Percentiles rank a stretch among this genome's conserved stretches.
Conservation (phyloP, 768 basidiomycete species). For the Tricholoma furcatifolium region DNA sequence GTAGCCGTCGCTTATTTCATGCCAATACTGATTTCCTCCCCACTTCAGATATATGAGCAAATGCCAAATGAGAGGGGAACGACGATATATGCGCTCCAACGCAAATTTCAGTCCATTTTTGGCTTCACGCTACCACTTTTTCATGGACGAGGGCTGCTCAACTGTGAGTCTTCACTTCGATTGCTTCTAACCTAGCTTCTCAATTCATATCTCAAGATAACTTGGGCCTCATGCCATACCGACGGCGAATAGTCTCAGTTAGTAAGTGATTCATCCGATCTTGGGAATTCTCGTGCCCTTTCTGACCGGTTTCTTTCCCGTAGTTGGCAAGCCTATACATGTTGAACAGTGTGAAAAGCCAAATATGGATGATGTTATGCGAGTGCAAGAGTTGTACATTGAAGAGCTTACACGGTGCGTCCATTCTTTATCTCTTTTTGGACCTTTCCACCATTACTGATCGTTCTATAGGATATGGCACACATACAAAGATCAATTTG, state of each 20-base stretch:
- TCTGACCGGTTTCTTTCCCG: neutral
- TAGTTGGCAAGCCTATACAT: conserved; percentile 89
- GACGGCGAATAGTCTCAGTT: conserved; percentile 93
- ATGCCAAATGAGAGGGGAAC: conserved; percentile 96
- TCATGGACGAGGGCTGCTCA: conserved; percentile 91
- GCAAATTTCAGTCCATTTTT: conserved; percentile 87
- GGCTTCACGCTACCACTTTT: conserved; percentile 98
- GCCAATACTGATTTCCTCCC: neutral
- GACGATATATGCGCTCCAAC: conserved; percentile 80
- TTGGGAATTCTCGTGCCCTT: neutral
- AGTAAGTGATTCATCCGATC: conserved; percentile 56
- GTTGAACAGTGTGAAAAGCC: conserved; percentile 79
- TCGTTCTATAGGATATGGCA: conserved; percentile 79
- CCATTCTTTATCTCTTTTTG: neutral
- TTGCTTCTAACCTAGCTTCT: neutral
- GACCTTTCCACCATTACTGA: neutral
- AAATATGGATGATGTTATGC: conserved; percentile 73
- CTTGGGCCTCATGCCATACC: conserved; percentile 92
- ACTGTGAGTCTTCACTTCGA: conserved; percentile 58
- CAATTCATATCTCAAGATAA: conserved; percentile 64
- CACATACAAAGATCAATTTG: conserved; percentile 92
- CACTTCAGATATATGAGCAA: conserved; percentile 85
- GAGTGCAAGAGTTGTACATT: conserved; percentile 84
- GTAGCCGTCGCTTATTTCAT: conserved; percentile 8
- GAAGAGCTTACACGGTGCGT: conserved; percentile 85